A percentile compares a stretch with the other conserved stretches of the same genome.
These are phyloP conservation scores for Trichophyton rubrum DNA, from an alignment of 2,329 filamentous ascomycete genomes.

Conservation along the genomic window DNA sequence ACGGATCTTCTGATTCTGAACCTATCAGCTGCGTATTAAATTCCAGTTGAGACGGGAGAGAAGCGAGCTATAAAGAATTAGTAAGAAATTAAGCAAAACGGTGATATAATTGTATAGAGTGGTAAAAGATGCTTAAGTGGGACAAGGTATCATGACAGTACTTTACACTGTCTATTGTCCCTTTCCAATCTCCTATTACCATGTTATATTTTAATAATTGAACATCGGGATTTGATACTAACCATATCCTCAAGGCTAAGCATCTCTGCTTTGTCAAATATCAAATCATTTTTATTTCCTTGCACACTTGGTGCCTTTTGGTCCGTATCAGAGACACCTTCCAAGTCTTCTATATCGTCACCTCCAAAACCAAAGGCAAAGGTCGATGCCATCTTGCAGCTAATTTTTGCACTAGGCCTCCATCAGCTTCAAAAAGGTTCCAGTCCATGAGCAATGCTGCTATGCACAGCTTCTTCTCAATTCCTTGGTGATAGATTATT, in stretches of 20 bases:
- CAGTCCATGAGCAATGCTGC: too few relatives aligned
- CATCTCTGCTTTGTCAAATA: slow-evolving; percentile 19
- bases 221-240: slow-evolving; percentile 17
- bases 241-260: slow-evolving; percentile 39
- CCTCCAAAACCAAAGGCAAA: slow-evolving; percentile 11
- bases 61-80: slow-evolving; percentile 34
- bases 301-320: neutral
- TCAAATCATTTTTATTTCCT: neutral
- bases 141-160: too few relatives aligned
- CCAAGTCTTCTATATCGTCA: slow-evolving; percentile 9
- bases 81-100: neutral
- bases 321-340: slow-evolving; percentile 1
- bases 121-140: too few relatives aligned
- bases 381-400: slow-evolving; percentile 5
- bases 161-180: neutral
- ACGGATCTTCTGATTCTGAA: slow-evolving; percentile 1
- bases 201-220: too few relatives aligned
- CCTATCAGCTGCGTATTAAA: slow-evolving; percentile 41
- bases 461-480: too few relatives aligned
- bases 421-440: too few relatives aligned
- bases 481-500: too few relatives aligned
- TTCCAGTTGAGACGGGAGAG: slow-evolving; percentile 47
- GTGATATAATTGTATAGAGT: too few relatives aligned
- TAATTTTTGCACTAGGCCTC: neutral
- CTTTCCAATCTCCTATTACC: neutral